Conservation (phyloP, 164 flowering plant species). For the Houttuynia cordata region DNA sequence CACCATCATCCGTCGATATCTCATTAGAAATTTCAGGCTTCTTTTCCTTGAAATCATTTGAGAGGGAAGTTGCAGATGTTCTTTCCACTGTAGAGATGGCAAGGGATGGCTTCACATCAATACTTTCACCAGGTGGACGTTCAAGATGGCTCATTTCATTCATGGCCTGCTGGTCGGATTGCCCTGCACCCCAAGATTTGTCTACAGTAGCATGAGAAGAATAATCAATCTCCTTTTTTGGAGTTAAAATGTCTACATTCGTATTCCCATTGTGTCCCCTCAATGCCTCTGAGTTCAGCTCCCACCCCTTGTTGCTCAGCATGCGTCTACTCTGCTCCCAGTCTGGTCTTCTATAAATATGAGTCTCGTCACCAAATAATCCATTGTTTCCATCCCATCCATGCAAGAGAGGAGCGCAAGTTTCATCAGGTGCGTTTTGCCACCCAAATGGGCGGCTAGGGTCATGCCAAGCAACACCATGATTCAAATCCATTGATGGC, state of each 20-base stretch:
- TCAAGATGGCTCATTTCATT: slow-evolving; percentile 23
- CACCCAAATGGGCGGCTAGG: slow-evolving; percentile 73
- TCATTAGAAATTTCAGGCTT: slow-evolving; percentile 16
- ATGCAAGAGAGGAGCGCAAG: slow-evolving; percentile 48
- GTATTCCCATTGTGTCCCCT: slow-evolving; percentile 46
- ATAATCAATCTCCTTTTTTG: slow-evolving; percentile 35
- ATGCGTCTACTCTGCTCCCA: slow-evolving; percentile 63
- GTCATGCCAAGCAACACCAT: slow-evolving; percentile 54
- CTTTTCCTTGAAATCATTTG: slow-evolving; percentile 17
- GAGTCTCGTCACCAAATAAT: slow-evolving; percentile 49
- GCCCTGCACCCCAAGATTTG: slow-evolving; percentile 29
- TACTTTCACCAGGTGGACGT: slow-evolving; percentile 21
- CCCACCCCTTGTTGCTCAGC: slow-evolving; percentile 48
- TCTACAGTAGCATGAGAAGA: slow-evolving; percentile 18
- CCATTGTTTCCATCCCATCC: slow-evolving; percentile 74
- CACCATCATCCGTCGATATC: slow-evolving; percentile 13
- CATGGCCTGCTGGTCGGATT: slow-evolving; percentile 15
- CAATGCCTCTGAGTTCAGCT: slow-evolving; percentile 43
- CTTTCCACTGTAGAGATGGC: slow-evolving; percentile 15
- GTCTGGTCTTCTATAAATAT: slow-evolving; percentile 45
- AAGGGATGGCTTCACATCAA: slow-evolving; percentile 21
- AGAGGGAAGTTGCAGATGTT: slow-evolving; percentile 10
- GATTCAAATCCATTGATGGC: slow-evolving; percentile 63
- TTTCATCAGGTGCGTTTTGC: slow-evolving; percentile 56
- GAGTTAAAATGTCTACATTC: slow-evolving; percentile 27